Conservation (phyloP, 225 moss, liverwort and hornwort species). For the Rhytidiadelphus loreus region DNA sequence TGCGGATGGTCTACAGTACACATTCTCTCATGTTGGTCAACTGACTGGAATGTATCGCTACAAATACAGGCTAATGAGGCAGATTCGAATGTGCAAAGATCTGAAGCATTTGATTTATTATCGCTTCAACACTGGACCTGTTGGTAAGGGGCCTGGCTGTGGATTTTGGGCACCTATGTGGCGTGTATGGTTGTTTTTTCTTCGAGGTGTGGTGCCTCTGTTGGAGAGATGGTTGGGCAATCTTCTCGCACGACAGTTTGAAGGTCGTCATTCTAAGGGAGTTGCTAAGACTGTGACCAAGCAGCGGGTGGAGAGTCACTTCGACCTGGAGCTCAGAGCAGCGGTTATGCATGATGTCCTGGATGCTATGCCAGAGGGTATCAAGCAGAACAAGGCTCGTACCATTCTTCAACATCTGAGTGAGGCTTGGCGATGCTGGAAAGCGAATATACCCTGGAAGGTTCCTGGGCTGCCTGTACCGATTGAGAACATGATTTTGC, state of each 20-base stretch:
- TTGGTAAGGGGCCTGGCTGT: constrained; percentile 98
- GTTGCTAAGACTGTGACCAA: constrained; percentile 99
- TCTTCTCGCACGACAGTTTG: constrained; percentile 93
- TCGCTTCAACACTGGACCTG: constrained; percentile 96
- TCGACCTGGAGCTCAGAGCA: constrained; percentile 93
- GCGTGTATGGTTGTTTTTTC: constrained; percentile 98
- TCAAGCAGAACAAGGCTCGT: constrained; percentile 98
- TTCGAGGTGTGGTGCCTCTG: constrained; percentile 92
- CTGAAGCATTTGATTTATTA: constrained; percentile 97
- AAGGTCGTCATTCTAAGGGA: constrained; percentile 99
- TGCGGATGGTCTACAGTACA: constrained; percentile 97
- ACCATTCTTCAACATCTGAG: constrained; percentile 97
- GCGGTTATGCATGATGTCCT: constrained; percentile 99
- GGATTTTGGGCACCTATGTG: constrained; percentile 99
- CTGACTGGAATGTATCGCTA: constrained; percentile 99
- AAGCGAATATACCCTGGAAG: constrained; percentile 99
- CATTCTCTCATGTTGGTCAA: constrained; percentile 98
- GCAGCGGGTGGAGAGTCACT: constrained; percentile 99
- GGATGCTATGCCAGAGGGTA: constrained; percentile 99
- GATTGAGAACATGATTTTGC: constrained; percentile 98
- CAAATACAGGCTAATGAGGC: constrained; percentile 98
- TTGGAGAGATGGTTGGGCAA: constrained; percentile 98
- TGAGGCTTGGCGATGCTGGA: constrained; percentile 99
- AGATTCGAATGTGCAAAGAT: constrained; percentile 99
- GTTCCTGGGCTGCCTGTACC: constrained; percentile 98